phyloP scores from a whole-genome alignment of 2,329 filamentous ascomycete genomes.

The Cyclaneusma minus region DNA sequence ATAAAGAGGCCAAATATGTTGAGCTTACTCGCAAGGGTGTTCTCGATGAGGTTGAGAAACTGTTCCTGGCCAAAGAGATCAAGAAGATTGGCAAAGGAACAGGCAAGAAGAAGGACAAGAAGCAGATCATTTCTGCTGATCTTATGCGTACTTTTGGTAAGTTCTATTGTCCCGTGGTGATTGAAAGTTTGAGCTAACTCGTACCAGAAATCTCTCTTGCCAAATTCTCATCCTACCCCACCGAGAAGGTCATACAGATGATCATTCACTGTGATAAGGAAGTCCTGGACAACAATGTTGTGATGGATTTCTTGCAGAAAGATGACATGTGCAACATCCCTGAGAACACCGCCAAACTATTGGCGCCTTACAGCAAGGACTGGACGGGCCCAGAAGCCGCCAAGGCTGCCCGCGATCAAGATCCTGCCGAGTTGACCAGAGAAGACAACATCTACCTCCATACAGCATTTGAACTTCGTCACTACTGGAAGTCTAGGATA shows the following conservation, averaged over 20 bases:
- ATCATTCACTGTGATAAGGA: conserved; percentile 90
- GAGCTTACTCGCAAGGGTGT: conserved; percentile 91
- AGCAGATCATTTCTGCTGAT: conserved; percentile 87
- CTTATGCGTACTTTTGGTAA: conserved; percentile 72
- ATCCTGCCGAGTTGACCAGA: conserved; percentile 75
- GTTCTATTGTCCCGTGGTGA: conserved; percentile 13
- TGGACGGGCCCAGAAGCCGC: conserved; percentile 81
- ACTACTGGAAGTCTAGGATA: conserved; percentile 98
- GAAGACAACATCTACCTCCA: conserved; percentile 93
- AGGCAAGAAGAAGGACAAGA: conserved; percentile 74
- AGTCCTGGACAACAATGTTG: conserved; percentile 73
- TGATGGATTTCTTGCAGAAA: conserved; percentile 93
- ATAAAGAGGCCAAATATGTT: conserved; percentile 88
- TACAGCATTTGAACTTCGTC: conserved; percentile 85
- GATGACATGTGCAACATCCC: conserved; percentile 87
- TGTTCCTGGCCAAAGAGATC: conserved; percentile 95
- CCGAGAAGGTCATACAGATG: conserved; percentile 79
- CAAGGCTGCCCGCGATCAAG: conserved; percentile 65
- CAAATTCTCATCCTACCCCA: conserved; percentile 75
- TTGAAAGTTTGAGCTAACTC: conserved; percentile 7
- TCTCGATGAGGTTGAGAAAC: conserved; percentile 89
- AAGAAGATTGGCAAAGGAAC: conserved; percentile 61
- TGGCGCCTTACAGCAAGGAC: conserved; percentile 92
- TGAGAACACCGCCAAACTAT: conserved; percentile 76
- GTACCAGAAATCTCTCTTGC: conserved; percentile 63